phyloP scores from a whole-genome alignment of 164 flowering plant genomes.

The Stephania yunnanensis region DNA sequence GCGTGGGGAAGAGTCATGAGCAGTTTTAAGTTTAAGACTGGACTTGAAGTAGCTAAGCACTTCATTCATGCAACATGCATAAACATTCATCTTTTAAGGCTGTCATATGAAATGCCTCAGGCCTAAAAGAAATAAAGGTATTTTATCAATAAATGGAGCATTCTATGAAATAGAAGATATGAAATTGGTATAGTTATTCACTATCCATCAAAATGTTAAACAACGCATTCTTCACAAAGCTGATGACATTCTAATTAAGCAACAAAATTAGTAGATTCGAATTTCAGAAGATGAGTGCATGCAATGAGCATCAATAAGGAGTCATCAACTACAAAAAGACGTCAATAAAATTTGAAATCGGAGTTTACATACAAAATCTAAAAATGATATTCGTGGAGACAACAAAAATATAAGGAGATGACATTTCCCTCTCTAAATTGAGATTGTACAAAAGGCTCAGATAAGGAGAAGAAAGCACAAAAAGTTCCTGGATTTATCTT shows the following conservation, averaged over 20 bases:
- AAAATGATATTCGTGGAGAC: not conserved
- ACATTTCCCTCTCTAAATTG: not conserved
- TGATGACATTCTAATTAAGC: too few species aligned
- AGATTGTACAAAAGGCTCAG: conserved; percentile 10
- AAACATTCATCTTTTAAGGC: too few species aligned
- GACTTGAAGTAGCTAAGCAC: not conserved
- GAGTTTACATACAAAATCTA: not conserved
- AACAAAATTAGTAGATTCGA: too few species aligned
- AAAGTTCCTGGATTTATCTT: conserved; percentile 3
- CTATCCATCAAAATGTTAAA: not conserved
- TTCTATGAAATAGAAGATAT: not conserved
- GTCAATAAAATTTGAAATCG: not conserved
- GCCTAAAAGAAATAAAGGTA: not conserved
- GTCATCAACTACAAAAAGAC: not conserved
- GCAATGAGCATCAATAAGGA: not conserved
- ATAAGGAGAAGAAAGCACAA: conserved; percentile 7
- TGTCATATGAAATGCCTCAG: too few species aligned
- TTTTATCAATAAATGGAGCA: not conserved
- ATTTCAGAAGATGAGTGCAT: too few species aligned
- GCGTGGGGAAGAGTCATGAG: too few species aligned
- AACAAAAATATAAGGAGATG: not conserved
- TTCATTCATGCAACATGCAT: too few species aligned
- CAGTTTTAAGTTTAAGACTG: not conserved
- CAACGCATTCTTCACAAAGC: too few species aligned
- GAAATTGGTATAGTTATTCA: not conserved